Evolutionary conservation across 2,329 filamentous ascomycete genomes (phyloP).

Genomic region (Fusarium kyushuense): DNA sequence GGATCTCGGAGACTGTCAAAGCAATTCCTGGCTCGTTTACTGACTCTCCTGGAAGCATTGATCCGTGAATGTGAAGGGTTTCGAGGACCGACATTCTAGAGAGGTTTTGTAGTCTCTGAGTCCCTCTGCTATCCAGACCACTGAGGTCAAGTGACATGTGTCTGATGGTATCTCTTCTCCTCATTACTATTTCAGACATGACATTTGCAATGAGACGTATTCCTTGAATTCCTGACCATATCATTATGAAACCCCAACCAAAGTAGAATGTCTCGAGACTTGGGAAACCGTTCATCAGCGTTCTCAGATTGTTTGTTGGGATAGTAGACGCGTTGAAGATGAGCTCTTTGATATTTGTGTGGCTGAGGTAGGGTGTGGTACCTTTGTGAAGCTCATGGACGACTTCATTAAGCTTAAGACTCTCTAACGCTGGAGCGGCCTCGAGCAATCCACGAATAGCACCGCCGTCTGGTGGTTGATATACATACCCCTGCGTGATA

Average conservation of each 20-base stretch:
- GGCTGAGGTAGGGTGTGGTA: not conserved
- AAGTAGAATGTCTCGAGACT: not conserved
- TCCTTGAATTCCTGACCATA: not conserved
- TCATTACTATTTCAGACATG: not conserved
- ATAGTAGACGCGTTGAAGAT: not conserved
- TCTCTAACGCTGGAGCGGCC: not conserved
- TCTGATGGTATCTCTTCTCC: not conserved
- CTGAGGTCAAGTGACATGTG: not conserved
- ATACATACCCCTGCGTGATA: not conserved
- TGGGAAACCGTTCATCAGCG: not conserved
- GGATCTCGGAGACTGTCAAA: not conserved
- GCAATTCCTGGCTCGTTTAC: too few relatives aligned
- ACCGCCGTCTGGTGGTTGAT: accelerated
- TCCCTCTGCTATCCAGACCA: too few relatives aligned
- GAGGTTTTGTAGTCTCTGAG: not conserved
- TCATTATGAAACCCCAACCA: not conserved
- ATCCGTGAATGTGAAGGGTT: not conserved
- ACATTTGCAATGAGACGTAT: not conserved
- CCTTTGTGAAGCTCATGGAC: not conserved
- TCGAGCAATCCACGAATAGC: not conserved
- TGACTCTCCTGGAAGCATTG: not conserved
- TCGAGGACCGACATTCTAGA: not conserved
- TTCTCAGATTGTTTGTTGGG: not conserved
- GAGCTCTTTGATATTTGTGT: not conserved
- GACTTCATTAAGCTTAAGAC: not conserved